Evolutionary conservation across 2,329 filamentous ascomycete genomes (phyloP).

Genomic region (Cercospora sp.): DNA sequence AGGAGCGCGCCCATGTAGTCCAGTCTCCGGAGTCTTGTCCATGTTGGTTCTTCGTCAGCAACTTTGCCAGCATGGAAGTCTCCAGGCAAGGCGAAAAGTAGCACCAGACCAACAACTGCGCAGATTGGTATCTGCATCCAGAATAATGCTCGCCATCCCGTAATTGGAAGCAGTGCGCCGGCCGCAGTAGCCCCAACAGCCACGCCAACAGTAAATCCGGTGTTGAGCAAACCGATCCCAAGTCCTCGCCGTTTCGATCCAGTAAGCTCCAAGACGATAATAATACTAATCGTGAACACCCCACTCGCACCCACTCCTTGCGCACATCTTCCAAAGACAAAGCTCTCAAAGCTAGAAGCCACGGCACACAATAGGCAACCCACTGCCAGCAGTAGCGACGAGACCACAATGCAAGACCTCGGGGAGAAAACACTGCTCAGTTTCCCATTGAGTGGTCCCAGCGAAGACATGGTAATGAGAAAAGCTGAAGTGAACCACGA

Average conservation of each 20-base stretch:
- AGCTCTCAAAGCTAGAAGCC: conserved; percentile 59
- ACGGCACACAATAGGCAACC: conserved; percentile 66
- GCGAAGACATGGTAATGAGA: conserved; percentile 60
- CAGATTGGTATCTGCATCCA: conserved; percentile 68
- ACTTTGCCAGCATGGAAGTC: conserved; percentile 37
- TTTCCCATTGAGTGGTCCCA: conserved; percentile 70
- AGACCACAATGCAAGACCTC: conserved; percentile 62
- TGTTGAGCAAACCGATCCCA: conserved; percentile 72
- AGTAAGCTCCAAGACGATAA: conserved; percentile 73
- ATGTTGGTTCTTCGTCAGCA: conserved; percentile 28
- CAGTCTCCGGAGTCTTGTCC: conserved; percentile 60
- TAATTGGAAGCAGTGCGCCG: conserved; percentile 60
- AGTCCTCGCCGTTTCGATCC: conserved; percentile 67
- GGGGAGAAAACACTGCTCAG: conserved; percentile 73
- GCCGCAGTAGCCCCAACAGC: conserved; percentile 70
- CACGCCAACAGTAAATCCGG: conserved; percentile 69
- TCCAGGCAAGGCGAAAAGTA: conserved; percentile 66
- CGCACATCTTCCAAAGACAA: conserved; percentile 68
- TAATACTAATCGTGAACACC: conserved; percentile 70
- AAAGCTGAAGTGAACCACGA: conserved; percentile 83
- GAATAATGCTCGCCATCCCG: conserved; percentile 76
- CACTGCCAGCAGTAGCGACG: conserved; percentile 58
- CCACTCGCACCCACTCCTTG: conserved; percentile 70
- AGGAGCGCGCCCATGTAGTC: conserved; percentile 73
- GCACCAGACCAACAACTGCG: conserved; percentile 59